Evolutionary conservation across 148 eudicot species (phyloP).

Genomic region (Vaccinium darrowii): DNA sequence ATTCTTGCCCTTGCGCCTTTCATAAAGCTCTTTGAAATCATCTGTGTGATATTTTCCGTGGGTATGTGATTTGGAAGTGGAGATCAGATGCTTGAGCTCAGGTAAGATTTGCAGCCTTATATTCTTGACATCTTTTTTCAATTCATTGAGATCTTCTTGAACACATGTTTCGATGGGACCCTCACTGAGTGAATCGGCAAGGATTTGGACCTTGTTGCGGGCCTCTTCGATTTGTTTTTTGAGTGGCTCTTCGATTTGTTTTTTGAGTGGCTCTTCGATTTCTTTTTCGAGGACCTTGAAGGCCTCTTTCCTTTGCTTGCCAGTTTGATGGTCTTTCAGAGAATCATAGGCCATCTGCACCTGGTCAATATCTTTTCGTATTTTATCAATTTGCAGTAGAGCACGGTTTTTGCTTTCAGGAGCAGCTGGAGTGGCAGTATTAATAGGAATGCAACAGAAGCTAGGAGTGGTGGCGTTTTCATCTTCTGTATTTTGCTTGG

Average conservation of each 20-base stretch:
- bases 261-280: background rate
- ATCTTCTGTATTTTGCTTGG: background rate
- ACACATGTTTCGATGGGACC: background rate
- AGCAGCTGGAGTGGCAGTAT: too few relatives aligned
- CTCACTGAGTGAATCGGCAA: background rate
- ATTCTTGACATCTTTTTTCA: slow-evolving; percentile 7
- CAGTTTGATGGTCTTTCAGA: background rate
- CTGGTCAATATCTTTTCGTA: background rate
- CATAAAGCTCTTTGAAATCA: too few relatives aligned
- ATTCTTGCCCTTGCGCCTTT: too few relatives aligned
- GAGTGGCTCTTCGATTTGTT: too few relatives aligned
- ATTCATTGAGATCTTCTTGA: background rate
- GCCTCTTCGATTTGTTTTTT: too few relatives aligned
- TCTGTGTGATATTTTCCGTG: background rate
- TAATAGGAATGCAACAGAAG: background rate
- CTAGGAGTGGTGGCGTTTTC: background rate
- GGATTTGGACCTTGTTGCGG: too few relatives aligned
- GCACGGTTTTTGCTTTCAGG: background rate
- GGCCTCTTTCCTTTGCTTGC: background rate
- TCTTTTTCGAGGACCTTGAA: background rate
- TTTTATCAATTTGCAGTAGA: background rate
- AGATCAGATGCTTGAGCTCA: background rate
- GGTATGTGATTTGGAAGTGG: background rate
- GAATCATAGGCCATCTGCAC: background rate
- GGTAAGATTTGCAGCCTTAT: slow-evolving; percentile 13